phyloP scores from a whole-genome alignment of 371 early-diverging fungal species.

The Funneliformis caledonium region DNA sequence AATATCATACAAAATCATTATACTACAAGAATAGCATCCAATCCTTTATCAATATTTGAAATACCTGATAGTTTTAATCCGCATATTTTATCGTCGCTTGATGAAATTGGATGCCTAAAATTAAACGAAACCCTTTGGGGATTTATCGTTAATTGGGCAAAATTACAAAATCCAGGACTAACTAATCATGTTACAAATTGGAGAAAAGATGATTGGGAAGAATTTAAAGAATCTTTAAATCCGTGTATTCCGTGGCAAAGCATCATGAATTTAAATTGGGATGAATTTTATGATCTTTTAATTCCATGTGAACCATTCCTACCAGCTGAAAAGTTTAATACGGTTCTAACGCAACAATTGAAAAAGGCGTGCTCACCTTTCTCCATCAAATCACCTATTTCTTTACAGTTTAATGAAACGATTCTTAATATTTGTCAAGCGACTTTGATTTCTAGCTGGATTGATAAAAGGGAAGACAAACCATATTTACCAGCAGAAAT shows the following conservation, averaged over 20 bases:
- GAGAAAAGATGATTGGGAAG: constrained; percentile 12
- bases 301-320: constrained; percentile 25
- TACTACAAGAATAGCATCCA: not conserved
- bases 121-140: constrained; percentile 13
- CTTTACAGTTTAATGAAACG: not conserved
- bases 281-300: constrained; percentile 16
- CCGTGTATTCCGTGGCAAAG: constrained; percentile 27
- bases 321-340: not conserved
- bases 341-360: not conserved
- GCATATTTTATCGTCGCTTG: not conserved
- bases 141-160: constrained; percentile 27
- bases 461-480: constrained; percentile 8
- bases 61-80: not conserved
- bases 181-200: constrained; percentile 4
- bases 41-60: not conserved
- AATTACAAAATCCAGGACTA: constrained; percentile 8
- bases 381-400: not conserved
- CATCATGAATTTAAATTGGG: constrained; percentile 4
- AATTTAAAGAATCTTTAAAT: not conserved
- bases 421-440: constrained; percentile 31
- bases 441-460: constrained; percentile 33
- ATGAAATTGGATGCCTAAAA: constrained; percentile 13
- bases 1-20: constrained; percentile 5
- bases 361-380: not conserved
- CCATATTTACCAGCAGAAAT: constrained; percentile 2